Evolutionary conservation across 2,329 filamentous ascomycete species (phyloP).

Genomic region (Pestalotiopsis sp.): DNA sequence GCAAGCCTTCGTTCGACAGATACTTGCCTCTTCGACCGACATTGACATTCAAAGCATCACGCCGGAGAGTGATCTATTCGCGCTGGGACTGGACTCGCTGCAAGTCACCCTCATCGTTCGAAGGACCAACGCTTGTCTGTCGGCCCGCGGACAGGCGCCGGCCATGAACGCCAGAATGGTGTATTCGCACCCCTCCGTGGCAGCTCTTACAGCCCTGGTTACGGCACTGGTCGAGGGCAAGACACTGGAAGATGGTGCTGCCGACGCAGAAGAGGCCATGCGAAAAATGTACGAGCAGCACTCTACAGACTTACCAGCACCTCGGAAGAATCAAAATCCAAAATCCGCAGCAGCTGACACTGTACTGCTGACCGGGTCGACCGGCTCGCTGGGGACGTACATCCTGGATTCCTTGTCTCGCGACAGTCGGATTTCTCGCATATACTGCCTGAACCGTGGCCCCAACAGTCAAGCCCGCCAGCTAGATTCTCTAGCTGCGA

Average conservation of each 20-base stretch:
- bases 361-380: conserved; percentile 27
- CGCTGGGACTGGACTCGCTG: conserved; percentile 24
- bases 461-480: not conserved
- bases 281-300: conserved; percentile 17
- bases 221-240: not conserved
- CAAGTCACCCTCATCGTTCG: conserved; percentile 19
- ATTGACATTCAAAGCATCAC: conserved; percentile 15
- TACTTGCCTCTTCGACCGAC: conserved; percentile 17
- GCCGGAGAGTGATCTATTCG: conserved; percentile 20
- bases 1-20: conserved; percentile 14
- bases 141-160: conserved; percentile 7
- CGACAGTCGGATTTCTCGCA: conserved; percentile 13
- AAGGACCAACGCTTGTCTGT: conserved; percentile 17
- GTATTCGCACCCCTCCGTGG: conserved; percentile 21
- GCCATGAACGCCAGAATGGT: conserved; percentile 13
- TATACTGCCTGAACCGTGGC: conserved; percentile 22
- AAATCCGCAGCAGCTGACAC: conserved; percentile 1
- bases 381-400: conserved; percentile 26
- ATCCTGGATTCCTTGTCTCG: conserved; percentile 21
- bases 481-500: not conserved
- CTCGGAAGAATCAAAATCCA: conserved; percentile 6
- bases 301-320: conserved; percentile 16
- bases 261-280: conserved; percentile 10
- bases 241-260: conserved; percentile 7
- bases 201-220: conserved; percentile 17